A percentile compares a stretch with the other conserved stretches of the same genome.
Conservation (phyloP, 768 basidiomycete species). For the Boletus speciosus region DNA sequence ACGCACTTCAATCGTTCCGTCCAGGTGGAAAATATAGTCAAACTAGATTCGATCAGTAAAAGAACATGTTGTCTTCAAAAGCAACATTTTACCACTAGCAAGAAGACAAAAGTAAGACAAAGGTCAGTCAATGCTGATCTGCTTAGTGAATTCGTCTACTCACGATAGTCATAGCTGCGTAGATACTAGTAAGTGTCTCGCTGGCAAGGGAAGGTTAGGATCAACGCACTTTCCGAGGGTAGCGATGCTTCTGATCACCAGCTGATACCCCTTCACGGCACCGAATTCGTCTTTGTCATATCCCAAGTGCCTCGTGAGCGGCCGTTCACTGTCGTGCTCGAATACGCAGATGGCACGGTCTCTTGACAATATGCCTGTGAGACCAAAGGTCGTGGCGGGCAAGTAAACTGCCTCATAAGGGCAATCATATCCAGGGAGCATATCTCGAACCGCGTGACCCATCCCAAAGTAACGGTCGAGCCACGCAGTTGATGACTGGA, state of each 20-base stretch:
- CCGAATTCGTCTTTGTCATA: constrained; percentile 54
- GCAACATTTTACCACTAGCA: constrained; percentile 30
- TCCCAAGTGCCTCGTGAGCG: constrained; percentile 56
- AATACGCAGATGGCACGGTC: constrained; percentile 63
- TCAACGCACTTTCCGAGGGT: constrained; percentile 59
- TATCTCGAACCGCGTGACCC: constrained; percentile 52
- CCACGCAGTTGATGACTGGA: constrained; percentile 59
- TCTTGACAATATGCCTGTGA: constrained; percentile 40
- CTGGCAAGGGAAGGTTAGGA: not conserved
- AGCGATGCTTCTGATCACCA: constrained; percentile 54
- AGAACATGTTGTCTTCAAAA: not conserved
- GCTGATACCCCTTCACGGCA: constrained; percentile 56
- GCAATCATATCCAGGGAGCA: constrained; percentile 68
- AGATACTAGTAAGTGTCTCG: not conserved
- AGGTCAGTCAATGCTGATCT: not conserved
- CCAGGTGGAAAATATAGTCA: constrained; percentile 63
- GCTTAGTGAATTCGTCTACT: constrained; percentile 18
- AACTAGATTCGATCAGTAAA: constrained; percentile 37
- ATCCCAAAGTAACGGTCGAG: constrained; percentile 64
- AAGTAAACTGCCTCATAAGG: constrained; percentile 58
- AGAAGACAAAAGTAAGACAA: not conserved
- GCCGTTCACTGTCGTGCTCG: constrained; percentile 56
- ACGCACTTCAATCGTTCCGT: constrained; percentile 67
- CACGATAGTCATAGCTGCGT: constrained; percentile 55
- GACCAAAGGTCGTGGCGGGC: constrained; percentile 53